phyloP scores from a whole-genome alignment of 352 stramenopile genomes.

The Pythium rhizo-oryzae region DNA sequence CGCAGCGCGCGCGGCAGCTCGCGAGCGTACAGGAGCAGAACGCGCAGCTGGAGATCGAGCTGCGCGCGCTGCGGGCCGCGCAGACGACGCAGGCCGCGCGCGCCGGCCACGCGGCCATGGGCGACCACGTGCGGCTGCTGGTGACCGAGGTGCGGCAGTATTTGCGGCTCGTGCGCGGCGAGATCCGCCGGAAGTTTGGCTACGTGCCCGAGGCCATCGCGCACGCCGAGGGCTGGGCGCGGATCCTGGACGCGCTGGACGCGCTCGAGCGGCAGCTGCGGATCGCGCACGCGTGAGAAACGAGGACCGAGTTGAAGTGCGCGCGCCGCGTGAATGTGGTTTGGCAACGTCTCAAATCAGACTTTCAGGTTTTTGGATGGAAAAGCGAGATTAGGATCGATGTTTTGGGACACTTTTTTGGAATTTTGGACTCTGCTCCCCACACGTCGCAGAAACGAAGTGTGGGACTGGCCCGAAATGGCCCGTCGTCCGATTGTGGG shows the following conservation, averaged over 20 bases:
- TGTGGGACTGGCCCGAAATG: background rate
- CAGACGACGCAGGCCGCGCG: slow-evolving; percentile 18
- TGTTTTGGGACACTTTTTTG: background rate
- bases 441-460: background rate
- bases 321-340: too few relatives aligned
- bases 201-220: slow-evolving; percentile 80
- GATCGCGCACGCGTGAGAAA: slow-evolving; percentile 13
- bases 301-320: background rate
- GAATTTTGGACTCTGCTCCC: background rate
- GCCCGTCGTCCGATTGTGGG: background rate
- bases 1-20: slow-evolving; percentile 30
- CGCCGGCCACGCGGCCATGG: slow-evolving; percentile 39
- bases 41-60: slow-evolving; percentile 27
- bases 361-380: background rate
- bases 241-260: slow-evolving; percentile 62
- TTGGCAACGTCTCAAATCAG: background rate
- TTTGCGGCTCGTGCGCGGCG: slow-evolving; percentile 60
- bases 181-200: slow-evolving; percentile 82
- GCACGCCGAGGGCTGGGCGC: slow-evolving; percentile 58
- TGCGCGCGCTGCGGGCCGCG: slow-evolving; percentile 21
- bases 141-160: slow-evolving; percentile 69
- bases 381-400: too few relatives aligned
- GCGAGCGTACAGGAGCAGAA: slow-evolving; percentile 20
- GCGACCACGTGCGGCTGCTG: slow-evolving; percentile 53
- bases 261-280: slow-evolving; percentile 46